Evolutionary conservation across 1,139 yeast species (phyloP).

Genomic region (Groenewaldozyma sp.): DNA sequence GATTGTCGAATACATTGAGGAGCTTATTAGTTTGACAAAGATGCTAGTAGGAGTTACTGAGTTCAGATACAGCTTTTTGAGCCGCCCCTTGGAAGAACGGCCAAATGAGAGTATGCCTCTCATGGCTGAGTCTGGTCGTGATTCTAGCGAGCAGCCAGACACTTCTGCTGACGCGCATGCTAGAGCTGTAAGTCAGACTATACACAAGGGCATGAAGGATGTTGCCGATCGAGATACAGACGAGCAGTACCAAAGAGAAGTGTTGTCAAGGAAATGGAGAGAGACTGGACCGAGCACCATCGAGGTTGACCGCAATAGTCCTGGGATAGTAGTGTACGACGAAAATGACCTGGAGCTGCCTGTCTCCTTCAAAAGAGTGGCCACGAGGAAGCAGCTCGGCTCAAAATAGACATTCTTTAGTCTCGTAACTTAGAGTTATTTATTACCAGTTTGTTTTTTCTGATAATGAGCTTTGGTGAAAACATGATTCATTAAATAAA

Average conservation of each 20-base stretch:
- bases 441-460: too few species aligned
- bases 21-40: constrained; percentile 34
- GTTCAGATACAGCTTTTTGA: constrained; percentile 41
- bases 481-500: too few species aligned
- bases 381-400: constrained; percentile 12
- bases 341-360: constrained; percentile 14
- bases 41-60: constrained; percentile 39
- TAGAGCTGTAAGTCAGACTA: too few species aligned
- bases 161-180: too few species aligned
- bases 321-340: neutral
- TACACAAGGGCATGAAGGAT: too few species aligned
- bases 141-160: neutral
- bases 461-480: too few species aligned
- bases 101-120: neutral
- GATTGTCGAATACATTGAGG: constrained; percentile 41
- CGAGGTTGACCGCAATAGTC: constrained; percentile 1
- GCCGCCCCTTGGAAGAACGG: constrained; percentile 33
- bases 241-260: too few species aligned
- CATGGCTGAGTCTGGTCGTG: neutral
- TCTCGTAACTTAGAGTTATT: too few species aligned
- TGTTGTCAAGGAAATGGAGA: too few species aligned
- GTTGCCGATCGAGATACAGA: neutral
- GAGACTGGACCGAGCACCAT: neutral
- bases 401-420: too few species aligned
- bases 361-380: constrained; percentile 13